Evolutionary conservation across 1,284 basidiomycete genomes (phyloP).

Genomic region (Porphyrellus sp.): DNA sequence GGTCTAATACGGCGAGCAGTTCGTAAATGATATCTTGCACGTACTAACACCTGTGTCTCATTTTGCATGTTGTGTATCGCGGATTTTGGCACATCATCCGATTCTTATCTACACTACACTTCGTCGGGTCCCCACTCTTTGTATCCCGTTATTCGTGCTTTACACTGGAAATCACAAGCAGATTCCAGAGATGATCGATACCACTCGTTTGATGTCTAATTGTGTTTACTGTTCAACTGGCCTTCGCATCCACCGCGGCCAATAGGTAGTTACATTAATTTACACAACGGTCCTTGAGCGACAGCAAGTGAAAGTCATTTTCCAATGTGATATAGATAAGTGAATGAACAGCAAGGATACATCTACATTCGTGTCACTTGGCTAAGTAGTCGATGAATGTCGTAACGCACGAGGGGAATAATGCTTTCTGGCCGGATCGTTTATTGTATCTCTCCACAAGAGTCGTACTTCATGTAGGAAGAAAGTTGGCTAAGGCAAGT

Average conservation of each 20-base stretch:
- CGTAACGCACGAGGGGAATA: conserved; percentile 3
- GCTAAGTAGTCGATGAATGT: conserved; percentile 15
- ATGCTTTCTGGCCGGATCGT: conserved; percentile 1
- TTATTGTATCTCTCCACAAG: conserved; percentile 3
- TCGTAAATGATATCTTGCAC: conserved; percentile 52
- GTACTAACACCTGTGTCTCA: conserved; percentile 13
- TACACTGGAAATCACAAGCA: conserved; percentile 14
- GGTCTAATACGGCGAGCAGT: conserved; percentile 81
- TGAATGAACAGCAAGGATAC: conserved; percentile 28
- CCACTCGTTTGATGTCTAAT: not conserved
- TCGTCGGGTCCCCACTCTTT: conserved; percentile 27
- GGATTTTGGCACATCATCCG: conserved; percentile 5
- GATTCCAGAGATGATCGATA: conserved; percentile 11
- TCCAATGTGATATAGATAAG: conserved; percentile 36
- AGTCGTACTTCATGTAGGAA: conserved; percentile 28
- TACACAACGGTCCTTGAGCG: conserved; percentile 22
- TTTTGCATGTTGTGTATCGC: conserved; percentile 16
- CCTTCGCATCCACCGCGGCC: not conserved
- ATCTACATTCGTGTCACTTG: conserved; percentile 22
- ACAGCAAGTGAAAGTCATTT: conserved; percentile 21
- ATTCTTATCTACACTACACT: conserved; percentile 14
- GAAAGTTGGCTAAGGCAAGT: conserved; percentile 39
- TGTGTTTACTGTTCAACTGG: not conserved
- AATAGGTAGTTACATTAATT: conserved; percentile 34
- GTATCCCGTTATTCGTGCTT: conserved; percentile 24